phyloP scores from a whole-genome alignment of 257 asterid genomes.

The Solanum bulbocastanum region DNA sequence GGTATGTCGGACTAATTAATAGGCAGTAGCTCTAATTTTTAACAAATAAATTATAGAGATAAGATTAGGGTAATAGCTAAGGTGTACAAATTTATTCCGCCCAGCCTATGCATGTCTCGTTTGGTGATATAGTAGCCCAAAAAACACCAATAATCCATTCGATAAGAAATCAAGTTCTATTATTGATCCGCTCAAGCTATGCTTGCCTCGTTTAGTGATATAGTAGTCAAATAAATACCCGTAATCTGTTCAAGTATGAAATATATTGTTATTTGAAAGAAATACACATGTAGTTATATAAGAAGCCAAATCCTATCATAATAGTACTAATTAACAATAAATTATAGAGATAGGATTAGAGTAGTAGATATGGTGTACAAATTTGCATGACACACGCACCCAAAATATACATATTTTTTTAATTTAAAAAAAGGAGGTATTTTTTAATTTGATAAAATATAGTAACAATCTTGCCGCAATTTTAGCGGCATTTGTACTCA shows the following conservation, averaged over 20 bases:
- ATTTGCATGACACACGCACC: neutral
- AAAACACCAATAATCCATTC: neutral
- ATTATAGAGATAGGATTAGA: neutral
- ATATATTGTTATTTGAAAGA: too few species aligned
- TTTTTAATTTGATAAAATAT: neutral
- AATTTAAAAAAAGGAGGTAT: neutral
- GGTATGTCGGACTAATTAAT: neutral
- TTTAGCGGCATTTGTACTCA: neutral
- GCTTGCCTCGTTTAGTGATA: neutral
- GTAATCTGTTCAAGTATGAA: too few species aligned
- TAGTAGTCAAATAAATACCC: too few species aligned
- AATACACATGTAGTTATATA: too few species aligned
- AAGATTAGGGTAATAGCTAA: neutral
- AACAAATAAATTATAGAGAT: neutral
- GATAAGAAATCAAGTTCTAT: too few species aligned
- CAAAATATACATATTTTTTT: neutral
- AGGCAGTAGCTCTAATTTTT: neutral
- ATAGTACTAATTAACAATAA: neutral
- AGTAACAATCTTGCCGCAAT: constrained; percentile 12
- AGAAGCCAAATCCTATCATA: neutral
- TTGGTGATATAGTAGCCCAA: too few species aligned
- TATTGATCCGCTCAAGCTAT: too few species aligned
- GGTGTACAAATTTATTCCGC: neutral
- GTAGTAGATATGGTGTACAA: neutral
- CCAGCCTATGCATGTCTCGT: neutral